phyloP scores from a whole-genome alignment of 345 rosid species.

The Reutealis trisperma region DNA sequence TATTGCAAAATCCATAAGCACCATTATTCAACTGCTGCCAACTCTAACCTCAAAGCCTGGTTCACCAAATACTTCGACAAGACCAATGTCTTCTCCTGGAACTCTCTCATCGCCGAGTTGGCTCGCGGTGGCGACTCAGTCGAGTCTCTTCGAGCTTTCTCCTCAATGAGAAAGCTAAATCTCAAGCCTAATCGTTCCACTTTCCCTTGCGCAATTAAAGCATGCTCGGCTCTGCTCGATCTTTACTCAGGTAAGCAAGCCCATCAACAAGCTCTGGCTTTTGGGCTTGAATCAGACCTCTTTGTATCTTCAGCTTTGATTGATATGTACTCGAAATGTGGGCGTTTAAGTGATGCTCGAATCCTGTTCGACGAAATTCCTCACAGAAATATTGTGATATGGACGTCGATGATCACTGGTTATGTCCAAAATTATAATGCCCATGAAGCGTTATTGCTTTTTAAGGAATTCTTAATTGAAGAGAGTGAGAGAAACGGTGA shows the following conservation, averaged over 20 bases:
- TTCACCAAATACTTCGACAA: conserved; percentile 74
- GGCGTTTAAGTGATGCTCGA: conserved; percentile 57
- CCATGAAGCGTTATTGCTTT: conserved; percentile 55
- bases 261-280: conserved; percentile 78
- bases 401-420: conserved; percentile 87
- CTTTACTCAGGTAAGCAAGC: conserved; percentile 69
- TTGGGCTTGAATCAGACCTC: conserved; percentile 64
- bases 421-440: conserved; percentile 62
- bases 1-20: conserved; percentile 28
- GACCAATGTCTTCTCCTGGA: conserved; percentile 78
- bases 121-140: conserved; percentile 74
- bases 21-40: conserved; percentile 34
- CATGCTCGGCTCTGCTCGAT: conserved; percentile 78
- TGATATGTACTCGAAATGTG: conserved; percentile 72
- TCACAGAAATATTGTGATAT: conserved; percentile 60
- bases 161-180: conserved; percentile 73
- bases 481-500: conserved; percentile 40
- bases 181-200: conserved; percentile 69
- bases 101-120: conserved; percentile 78
- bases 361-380: conserved; percentile 80
- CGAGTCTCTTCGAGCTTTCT: conserved; percentile 80
- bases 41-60: conserved; percentile 51
- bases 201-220: conserved; percentile 83
- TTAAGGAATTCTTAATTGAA: conserved; percentile 61
- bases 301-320: conserved; percentile 80